These are phyloP conservation scores for Talaromyces borbonicus DNA, from an alignment of 495 filamentous ascomycete genomes.

Conservation along the genomic window DNA sequence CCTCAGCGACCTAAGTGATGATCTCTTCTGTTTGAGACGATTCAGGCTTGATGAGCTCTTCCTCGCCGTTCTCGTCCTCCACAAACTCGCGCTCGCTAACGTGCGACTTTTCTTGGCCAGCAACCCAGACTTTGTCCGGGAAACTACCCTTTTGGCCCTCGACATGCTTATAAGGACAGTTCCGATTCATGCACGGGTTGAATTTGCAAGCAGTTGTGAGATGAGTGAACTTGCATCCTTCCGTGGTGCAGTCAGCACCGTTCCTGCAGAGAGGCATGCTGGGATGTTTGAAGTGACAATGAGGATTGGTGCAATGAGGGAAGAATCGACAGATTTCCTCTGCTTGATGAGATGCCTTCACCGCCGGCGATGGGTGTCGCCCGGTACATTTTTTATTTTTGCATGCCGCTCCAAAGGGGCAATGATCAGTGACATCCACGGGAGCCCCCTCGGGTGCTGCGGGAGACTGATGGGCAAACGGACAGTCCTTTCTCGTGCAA, in stretches of 20 bases:
- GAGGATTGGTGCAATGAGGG: constrained; percentile 81
- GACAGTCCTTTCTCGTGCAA: constrained; percentile 83
- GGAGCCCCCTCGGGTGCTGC: constrained; percentile 74
- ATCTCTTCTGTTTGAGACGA: constrained; percentile 28
- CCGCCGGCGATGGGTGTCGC: constrained; percentile 84
- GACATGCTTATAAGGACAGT: constrained; percentile 80
- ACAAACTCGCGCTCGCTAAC: constrained; percentile 92
- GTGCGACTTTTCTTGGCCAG: constrained; percentile 46
- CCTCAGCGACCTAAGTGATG: constrained; percentile 20
- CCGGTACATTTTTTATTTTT: constrained; percentile 91
- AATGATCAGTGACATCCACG: constrained; percentile 70
- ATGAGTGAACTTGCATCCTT: constrained; percentile 87
- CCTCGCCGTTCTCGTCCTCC: constrained; percentile 50
- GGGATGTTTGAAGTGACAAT: constrained; percentile 81
- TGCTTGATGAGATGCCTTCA: constrained; percentile 62
- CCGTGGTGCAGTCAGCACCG: constrained; percentile 76
- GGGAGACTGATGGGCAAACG: constrained; percentile 88
- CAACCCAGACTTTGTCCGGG: constrained; percentile 85
- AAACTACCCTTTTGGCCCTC: constrained; percentile 78
- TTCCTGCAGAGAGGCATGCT: constrained; percentile 78
- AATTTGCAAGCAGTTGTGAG: constrained; percentile 74
- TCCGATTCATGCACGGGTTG: constrained; percentile 78
- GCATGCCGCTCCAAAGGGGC: constrained; percentile 81
- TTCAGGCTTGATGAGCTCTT: constrained; percentile 65
- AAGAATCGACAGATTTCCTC: constrained; percentile 90